These are phyloP conservation scores for Ophiostoma triangulosporum DNA, from an alignment of 2,329 filamentous ascomycete genomes.

Conservation along the genomic window DNA sequence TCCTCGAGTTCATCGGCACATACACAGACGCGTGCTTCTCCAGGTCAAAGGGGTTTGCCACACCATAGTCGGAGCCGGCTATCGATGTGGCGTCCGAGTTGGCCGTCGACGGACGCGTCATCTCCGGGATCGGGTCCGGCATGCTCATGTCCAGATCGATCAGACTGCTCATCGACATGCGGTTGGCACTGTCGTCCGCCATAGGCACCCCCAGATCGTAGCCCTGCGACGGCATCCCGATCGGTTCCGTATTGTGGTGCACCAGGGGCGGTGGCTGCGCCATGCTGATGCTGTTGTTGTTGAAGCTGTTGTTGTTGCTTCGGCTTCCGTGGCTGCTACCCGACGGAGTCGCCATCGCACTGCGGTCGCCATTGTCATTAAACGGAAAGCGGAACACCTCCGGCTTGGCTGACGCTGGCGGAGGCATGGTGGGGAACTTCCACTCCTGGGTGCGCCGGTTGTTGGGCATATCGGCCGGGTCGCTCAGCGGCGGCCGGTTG, in stretches of 20 bases:
- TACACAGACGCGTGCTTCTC: slow-evolving; percentile 49
- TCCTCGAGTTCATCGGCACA: slow-evolving; percentile 12
- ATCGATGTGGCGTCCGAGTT: slow-evolving; percentile 45
- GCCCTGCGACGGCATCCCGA: slow-evolving; percentile 23
- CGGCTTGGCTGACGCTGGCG: slow-evolving; percentile 36
- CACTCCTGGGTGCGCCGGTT: slow-evolving; percentile 31
- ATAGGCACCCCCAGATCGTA: slow-evolving; percentile 22
- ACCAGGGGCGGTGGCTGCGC: slow-evolving; percentile 17
- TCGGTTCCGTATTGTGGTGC: slow-evolving; percentile 35
- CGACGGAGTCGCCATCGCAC: slow-evolving; percentile 5
- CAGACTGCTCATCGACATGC: slow-evolving; percentile 23
- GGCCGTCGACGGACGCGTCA: slow-evolving; percentile 42
- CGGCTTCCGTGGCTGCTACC: slow-evolving; percentile 2
- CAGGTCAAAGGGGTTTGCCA: slow-evolving; percentile 46
- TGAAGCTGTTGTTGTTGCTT: slow-evolving; percentile 5
- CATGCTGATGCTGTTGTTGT: slow-evolving; percentile 8
- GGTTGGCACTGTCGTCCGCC: slow-evolving; percentile 15
- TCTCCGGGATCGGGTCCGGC: slow-evolving; percentile 35
- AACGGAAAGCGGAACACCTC: slow-evolving; percentile 33
- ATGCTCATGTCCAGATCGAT: slow-evolving; percentile 24
- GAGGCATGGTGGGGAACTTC: slow-evolving; percentile 36
- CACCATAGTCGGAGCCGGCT: slow-evolving; percentile 40
- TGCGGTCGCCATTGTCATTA: slow-evolving; percentile 16
- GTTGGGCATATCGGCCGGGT: slow-evolving; percentile 38
- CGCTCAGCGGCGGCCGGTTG: slow-evolving; percentile 37